Evolutionary conservation across 2,329 filamentous ascomycete species (phyloP), one percentile per base, ranked within the genome.

Genomic region (Arthrinium puccinioides): DNA sequence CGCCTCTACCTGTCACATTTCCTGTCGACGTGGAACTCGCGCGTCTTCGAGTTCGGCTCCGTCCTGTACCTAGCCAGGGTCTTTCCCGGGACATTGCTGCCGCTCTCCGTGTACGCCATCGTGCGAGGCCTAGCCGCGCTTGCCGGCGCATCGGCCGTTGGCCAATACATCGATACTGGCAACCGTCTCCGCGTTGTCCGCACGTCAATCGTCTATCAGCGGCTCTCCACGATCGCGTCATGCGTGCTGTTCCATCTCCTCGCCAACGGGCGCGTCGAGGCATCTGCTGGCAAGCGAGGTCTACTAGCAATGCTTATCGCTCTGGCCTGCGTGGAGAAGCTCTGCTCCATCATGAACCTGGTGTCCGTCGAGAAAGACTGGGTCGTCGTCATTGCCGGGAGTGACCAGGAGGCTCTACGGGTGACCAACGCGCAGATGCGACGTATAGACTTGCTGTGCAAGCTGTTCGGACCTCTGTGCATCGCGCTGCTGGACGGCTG

Each of bases 301-400:
- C 41, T 66, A 11, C 57, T 72, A 26, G 53, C 50, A 0, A 21
- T 57, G 0, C 39, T 67, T 3, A 65, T 72, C 0, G 14, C 74
- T 1, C 59, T 86, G 30, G 79, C 80, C 1, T 84, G 82, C 39
- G 50, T 81, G 2, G 84, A 88, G 57, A 88, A 87, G 53, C 56
- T 86, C 8, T 69, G 66, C 30, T 69, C 78, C 2, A 67, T 80
- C 6, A 68, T 77, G 54, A 87, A 87, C 52, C 66, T 75, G 1
- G 73, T 87, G 1, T 67, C 83, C 0, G 70, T 88, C 0, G 84
- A 87, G 54, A 66, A 78, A 49, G 84, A 88, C 48, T 87, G 83
- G 82, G 69, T 76, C 4, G 66, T 76, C 0, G 62, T 76, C 7
- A 60, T 76, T 9, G 64, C 71, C 2, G 60, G 63, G 18, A 54